Conservation (phyloP, 352 stramenopile genomes). For the Phytophthora sp. region DNA sequence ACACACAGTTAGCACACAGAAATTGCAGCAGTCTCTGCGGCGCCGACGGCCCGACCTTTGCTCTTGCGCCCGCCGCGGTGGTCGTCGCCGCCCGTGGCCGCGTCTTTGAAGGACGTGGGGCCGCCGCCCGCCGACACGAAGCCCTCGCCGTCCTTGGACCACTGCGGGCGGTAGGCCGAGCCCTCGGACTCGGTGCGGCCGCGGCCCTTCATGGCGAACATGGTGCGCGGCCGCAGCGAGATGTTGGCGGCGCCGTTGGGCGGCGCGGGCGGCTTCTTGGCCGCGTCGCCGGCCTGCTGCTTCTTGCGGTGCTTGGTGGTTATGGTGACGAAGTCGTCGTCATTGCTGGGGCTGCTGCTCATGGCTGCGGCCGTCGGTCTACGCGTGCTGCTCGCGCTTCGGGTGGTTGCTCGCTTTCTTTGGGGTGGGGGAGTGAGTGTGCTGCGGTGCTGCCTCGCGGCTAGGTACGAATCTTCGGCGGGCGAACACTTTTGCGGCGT, state of each 20-base stretch:
- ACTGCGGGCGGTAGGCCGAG: conserved; percentile 80
- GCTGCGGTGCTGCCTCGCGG: not conserved
- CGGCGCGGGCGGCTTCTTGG: conserved; percentile 28
- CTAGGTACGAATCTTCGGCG: conserved; percentile 25
- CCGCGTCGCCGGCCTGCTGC: conserved; percentile 14
- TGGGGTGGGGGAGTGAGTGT: conserved; percentile 13
- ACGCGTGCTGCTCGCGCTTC: no score
- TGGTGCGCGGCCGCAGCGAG: conserved; percentile 83
- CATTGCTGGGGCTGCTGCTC: conserved; percentile 44
- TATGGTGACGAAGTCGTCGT: conserved; percentile 83
- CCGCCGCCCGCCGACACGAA: conserved; percentile 59
- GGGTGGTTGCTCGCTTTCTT: conserved; percentile 19
- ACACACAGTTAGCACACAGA: no score
- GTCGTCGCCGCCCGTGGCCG: conserved; percentile 36
- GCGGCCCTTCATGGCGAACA: conserved; percentile 89
- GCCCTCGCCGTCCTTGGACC: conserved; percentile 86
- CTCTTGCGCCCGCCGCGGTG: conserved; percentile 59
- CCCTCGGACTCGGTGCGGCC: conserved; percentile 73
- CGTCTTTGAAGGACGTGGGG: conserved; percentile 45
- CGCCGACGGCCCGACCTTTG: no score
- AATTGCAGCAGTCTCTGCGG: no score
- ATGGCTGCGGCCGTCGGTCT: conserved; percentile 22
- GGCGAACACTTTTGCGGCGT: not conserved
- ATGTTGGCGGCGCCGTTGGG: conserved; percentile 37
- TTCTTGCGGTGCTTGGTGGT: conserved; percentile 82